Evolutionary conservation across 371 early-diverging fungal species (phyloP), one percentile per base, ranked within the genome.

Genomic region (Mucor sp.): DNA sequence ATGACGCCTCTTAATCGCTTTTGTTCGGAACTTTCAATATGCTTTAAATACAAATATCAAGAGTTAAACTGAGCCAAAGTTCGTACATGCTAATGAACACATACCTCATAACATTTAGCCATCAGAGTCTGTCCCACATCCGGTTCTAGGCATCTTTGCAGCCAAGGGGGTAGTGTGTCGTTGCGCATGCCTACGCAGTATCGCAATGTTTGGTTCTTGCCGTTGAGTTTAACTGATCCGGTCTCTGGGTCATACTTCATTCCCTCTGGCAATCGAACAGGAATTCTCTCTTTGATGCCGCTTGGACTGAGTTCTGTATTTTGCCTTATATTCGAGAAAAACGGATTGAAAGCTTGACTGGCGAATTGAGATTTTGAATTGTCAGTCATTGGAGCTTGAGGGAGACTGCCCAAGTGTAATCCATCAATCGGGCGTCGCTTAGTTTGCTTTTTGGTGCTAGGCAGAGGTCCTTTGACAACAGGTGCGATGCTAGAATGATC

Each of bases 1-100:
- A 81, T 80, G 67, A 89, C 57, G n/a, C 79, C 62, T 55, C 82
- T 82, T 53, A 87, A 68, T 6, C 89, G 77, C 44, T 78, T 79
- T 71, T 85, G 77, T 55, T 87, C 89, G 0, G 66, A 64, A 32
- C 68, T 72, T 69, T 85, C 84, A 14, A 83, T 67, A 62, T 69
- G 74, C 84, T 83, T 62, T 44, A 6, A 14, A 23, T 33, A 63
- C 21, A 50, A 56, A n/a, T n/a, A 63, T 7, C 8, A 7, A 41
- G 4, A 41, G 28, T 33, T 19, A 43, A 63, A 3, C 41, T 15
- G 39, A 28, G 9, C 25, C 50, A 3, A 25, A 48, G n/a, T 12
- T 8, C 23, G 23, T 25, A 1, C n/a, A 63, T 23, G 19, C 1
- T 3, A 8, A 47, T n/a, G 17, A 4, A 50, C 48, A 67, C 48